Evolutionary conservation across 2,329 filamentous ascomycete species (phyloP).

Genomic region (Claviceps capensis): DNA sequence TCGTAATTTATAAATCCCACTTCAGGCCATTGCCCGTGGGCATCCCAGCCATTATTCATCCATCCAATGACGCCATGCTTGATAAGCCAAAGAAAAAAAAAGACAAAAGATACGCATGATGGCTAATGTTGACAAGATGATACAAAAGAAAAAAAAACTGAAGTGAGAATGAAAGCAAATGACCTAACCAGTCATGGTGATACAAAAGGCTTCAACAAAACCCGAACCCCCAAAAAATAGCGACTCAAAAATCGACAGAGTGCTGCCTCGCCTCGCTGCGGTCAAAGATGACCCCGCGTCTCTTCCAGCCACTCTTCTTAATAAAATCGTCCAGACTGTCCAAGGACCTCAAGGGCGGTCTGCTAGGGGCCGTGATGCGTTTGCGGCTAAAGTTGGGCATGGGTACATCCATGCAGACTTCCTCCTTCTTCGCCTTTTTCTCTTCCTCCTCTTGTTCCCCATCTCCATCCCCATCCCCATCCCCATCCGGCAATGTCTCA

Average conservation of each 20-base stretch:
- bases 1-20: background rate
- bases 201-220: background rate
- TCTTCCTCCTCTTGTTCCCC: background rate
- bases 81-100: background rate
- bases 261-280: constrained; percentile 13
- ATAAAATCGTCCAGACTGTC: constrained; percentile 28
- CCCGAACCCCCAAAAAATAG: background rate
- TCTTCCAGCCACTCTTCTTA: constrained; percentile 31
- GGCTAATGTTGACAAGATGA: background rate
- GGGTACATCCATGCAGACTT: constrained; percentile 11
- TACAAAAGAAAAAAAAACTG: background rate
- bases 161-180: background rate
- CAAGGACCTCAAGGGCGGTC: constrained; percentile 24
- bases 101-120: background rate
- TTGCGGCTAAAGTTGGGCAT: constrained; percentile 24
- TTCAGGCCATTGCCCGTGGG: background rate
- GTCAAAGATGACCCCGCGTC: constrained; percentile 27
- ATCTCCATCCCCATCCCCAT: background rate
- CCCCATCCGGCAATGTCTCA: constrained; percentile 7
- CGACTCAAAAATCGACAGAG: background rate
- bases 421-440: background rate
- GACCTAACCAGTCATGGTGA: background rate
- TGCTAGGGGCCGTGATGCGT: constrained; percentile 15
- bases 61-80: constrained; percentile 1
- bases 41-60: background rate